Conservation (phyloP, 441 rosid species). For the Populus hybrid region DNA sequence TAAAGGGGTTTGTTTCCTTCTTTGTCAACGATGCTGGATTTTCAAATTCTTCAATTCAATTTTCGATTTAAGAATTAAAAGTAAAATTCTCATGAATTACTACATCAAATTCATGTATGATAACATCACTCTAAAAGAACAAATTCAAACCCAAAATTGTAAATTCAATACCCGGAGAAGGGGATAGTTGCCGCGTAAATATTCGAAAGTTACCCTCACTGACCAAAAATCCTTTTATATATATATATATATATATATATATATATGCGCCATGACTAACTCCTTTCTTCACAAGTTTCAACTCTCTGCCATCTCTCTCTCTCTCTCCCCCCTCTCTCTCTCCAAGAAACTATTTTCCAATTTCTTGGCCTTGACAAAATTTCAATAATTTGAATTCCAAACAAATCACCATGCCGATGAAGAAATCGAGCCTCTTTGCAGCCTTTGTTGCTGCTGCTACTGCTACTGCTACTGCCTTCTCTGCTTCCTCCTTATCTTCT, state of each 20-base stretch:
- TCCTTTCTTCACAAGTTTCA: no score
- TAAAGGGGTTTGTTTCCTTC: no score
- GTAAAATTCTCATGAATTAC: no score
- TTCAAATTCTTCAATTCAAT: no score
- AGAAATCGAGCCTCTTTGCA: conserved; percentile 59
- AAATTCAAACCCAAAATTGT: conserved; percentile 13
- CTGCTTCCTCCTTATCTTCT: conserved; percentile 28
- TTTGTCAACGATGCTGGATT: no score
- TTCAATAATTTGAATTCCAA: neutral
- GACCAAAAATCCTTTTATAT: neutral
- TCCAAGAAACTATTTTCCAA: neutral
- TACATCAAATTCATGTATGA: no score
- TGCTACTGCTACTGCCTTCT: conserved; percentile 50
- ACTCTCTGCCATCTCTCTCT: no score
- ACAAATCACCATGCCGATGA: conserved; percentile 37
- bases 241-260: no score
- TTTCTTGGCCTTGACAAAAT: neutral
- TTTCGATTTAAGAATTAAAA: no score
- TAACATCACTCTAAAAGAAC: no score
- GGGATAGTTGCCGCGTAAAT: conserved; percentile 37
- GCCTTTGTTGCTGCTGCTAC: conserved; percentile 54
- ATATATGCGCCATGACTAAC: no score
- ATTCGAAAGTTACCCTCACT: conserved; percentile 13
- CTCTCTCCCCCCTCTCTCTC: no score
- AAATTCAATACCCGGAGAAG: neutral